Conservation (phyloP, 352 stramenopile species). For the Globisporangium nodosum region DNA sequence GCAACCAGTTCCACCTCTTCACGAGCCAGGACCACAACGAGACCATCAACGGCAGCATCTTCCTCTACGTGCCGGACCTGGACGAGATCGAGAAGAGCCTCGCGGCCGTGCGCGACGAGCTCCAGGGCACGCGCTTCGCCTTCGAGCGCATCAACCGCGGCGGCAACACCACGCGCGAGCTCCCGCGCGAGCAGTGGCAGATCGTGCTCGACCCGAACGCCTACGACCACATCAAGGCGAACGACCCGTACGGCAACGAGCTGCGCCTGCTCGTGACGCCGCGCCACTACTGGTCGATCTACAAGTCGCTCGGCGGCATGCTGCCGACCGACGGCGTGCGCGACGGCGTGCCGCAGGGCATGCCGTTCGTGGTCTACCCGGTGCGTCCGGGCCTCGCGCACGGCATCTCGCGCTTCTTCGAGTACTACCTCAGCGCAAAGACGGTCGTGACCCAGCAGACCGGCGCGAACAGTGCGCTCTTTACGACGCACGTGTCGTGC, state of each 20-base stretch:
- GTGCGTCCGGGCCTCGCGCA: constrained; percentile 47
- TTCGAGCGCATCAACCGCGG: constrained; percentile 53
- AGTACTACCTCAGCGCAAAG: constrained; percentile 58
- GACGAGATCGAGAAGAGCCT: constrained; percentile 54
- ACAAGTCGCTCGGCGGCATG: constrained; percentile 43
- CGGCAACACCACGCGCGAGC: constrained; percentile 35
- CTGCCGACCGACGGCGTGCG: constrained; percentile 31
- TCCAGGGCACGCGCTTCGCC: constrained; percentile 44
- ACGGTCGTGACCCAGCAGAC: constrained; percentile 36
- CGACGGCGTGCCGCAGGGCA: constrained; percentile 38
- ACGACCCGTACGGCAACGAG: constrained; percentile 59
- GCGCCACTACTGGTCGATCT: constrained; percentile 52
- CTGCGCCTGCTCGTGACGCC: constrained; percentile 50
- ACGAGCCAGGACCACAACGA: constrained; percentile 52
- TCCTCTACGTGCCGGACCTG: constrained; percentile 53
- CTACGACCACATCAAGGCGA: constrained; percentile 58
- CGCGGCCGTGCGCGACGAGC: constrained; percentile 30
- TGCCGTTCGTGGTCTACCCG: constrained; percentile 57
- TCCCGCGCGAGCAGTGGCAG: constrained; percentile 53
- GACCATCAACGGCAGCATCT: constrained; percentile 50
- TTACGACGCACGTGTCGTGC: constrained; percentile 40
- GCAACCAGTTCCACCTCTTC: constrained; percentile 74
- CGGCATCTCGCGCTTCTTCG: constrained; percentile 63
- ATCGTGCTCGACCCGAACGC: constrained; percentile 33
- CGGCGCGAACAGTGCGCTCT: constrained; percentile 16